Conservation (phyloP, 805 yeast species). For the Ogataea henricii region DNA sequence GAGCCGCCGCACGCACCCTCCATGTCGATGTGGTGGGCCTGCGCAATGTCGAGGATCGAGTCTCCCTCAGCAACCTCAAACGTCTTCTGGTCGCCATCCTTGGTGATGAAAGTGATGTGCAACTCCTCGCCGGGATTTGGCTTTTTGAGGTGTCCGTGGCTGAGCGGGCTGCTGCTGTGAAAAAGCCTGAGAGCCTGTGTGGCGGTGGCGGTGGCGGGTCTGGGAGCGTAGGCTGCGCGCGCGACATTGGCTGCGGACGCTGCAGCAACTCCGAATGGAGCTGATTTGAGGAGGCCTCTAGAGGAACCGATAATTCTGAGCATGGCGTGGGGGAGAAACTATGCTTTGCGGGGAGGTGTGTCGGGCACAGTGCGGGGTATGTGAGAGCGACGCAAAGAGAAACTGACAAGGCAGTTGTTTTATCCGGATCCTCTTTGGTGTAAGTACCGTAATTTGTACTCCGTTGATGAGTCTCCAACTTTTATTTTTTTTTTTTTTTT, state of each 20-base stretch:
- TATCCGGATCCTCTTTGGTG: no score
- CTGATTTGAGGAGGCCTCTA: background rate
- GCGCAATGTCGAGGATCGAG: conserved; percentile 89
- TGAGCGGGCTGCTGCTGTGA: background rate
- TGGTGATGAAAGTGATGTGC: conserved; percentile 83
- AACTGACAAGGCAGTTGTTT: background rate
- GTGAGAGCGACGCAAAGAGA: background rate
- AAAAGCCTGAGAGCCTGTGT: background rate
- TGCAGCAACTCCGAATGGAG: background rate
- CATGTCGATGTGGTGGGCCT: conserved; percentile 90
- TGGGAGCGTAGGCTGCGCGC: background rate
- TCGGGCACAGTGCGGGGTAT: no score
- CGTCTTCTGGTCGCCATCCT: conserved; percentile 82
- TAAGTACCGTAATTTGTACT: no score
- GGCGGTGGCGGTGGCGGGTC: background rate
- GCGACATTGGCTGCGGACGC: background rate
- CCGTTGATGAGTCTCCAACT: no score
- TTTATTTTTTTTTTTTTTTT: no score
- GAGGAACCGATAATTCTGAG: conserved; percentile 1
- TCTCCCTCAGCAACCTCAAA: conserved; percentile 93
- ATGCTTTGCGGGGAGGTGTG: background rate
- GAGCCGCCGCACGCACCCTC: conserved; percentile 99
- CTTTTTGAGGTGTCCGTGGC: conserved; percentile 85
- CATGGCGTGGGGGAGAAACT: background rate
- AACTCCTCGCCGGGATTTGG: conserved; percentile 94